A percentile compares a stretch with the other conserved stretches of the same genome.
These are phyloP conservation scores for Ophiorrhiza pumila DNA, from an alignment of 257 asterid genomes.

Conservation along the genomic window DNA sequence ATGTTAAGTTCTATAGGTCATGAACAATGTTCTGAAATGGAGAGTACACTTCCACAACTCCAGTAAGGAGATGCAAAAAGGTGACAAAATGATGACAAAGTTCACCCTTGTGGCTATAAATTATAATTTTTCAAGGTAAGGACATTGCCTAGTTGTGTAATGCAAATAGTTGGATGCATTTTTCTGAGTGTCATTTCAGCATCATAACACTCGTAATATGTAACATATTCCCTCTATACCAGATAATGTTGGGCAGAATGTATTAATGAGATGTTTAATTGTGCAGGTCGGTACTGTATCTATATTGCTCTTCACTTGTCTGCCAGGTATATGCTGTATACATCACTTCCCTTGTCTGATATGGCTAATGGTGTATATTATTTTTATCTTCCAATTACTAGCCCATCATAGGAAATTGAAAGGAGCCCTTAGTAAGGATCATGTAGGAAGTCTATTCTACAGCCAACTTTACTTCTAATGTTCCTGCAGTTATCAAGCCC, in stretches of 20 bases:
- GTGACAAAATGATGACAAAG: not conserved
- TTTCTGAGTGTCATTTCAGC: not conserved
- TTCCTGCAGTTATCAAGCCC: not conserved
- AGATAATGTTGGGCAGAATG: not conserved
- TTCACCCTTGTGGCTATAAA: not conserved
- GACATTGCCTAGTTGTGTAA: too few species aligned
- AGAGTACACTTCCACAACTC: not conserved
- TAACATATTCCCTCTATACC: too few species aligned
- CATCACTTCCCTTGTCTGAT: not conserved
- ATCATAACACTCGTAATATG: not conserved
- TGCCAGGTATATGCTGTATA: constrained; percentile 43
- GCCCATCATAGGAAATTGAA: not conserved
- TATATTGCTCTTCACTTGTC: constrained; percentile 46
- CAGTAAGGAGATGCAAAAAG: not conserved
- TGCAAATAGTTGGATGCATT: not conserved
- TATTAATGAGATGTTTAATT: constrained; percentile 8
- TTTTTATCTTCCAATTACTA: not conserved
- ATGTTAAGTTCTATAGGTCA: not conserved
- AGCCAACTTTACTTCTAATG: not conserved
- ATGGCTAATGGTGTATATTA: not conserved
- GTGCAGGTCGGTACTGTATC: constrained; percentile 50
- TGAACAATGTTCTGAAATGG: not conserved
- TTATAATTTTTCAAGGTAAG: not conserved
- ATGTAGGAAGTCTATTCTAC: not conserved
- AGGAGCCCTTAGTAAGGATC: not conserved